These are phyloP conservation scores for Drechslerella coelobrocha DNA, from an alignment of 2,329 filamentous ascomycete genomes.

Conservation along the genomic window DNA sequence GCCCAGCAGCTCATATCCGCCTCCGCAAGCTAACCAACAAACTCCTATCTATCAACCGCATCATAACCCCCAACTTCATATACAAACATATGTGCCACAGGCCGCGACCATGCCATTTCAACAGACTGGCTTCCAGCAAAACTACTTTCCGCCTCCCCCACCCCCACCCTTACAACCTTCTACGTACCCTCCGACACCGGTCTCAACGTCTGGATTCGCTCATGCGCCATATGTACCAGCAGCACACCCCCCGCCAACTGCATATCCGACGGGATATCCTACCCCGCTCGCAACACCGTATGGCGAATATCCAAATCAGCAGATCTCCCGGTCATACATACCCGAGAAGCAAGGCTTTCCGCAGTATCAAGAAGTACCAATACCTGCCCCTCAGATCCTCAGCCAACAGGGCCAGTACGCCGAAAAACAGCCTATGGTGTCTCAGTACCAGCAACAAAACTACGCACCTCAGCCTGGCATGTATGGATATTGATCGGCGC, in stretches of 20 bases:
- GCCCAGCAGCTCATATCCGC: constrained; percentile 12
- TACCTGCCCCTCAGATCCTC: constrained; percentile 34
- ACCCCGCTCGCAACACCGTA: constrained; percentile 24
- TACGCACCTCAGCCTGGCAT: constrained; percentile 11
- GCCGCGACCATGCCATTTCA: background rate
- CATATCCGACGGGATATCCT: constrained; percentile 27
- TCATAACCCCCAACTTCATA: constrained; percentile 3
- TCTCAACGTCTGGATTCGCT: constrained; percentile 20
- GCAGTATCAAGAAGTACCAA: constrained; percentile 44
- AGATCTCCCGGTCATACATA: constrained; percentile 4
- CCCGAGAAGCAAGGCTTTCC: constrained; percentile 32
- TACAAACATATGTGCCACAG: constrained; percentile 13
- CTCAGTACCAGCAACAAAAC: constrained; percentile 21
- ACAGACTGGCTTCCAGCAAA: constrained; percentile 10
- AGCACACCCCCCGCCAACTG: constrained; percentile 18
- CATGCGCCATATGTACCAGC: constrained; percentile 30
- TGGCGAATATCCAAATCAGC: constrained; percentile 1
- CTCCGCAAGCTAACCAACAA: background rate
- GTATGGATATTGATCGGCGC: constrained; percentile 25
- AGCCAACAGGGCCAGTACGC: constrained; percentile 44
- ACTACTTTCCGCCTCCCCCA: constrained; percentile 26
- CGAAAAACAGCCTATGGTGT: constrained; percentile 17
- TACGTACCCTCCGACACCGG: constrained; percentile 18
- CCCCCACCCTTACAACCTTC: constrained; percentile 13
- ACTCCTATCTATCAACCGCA: constrained; percentile 1